Evolutionary conservation across 208 protist species (phyloP).

Genomic region (Crithidia fasciculata): DNA sequence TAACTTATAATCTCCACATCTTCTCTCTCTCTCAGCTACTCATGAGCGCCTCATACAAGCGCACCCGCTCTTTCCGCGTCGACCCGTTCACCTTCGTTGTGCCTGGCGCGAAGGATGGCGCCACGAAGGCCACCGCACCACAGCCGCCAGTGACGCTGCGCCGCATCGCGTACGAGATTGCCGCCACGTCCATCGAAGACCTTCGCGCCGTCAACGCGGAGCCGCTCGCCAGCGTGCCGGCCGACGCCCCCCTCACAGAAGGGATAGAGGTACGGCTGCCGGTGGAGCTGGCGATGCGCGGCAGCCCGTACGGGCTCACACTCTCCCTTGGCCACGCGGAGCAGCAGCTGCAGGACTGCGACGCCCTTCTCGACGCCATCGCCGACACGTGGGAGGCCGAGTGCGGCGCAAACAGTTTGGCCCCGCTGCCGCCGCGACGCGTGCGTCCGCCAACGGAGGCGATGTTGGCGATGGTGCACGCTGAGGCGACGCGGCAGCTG

Average conservation of each 20-base stretch:
- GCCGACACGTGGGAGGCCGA: constrained; percentile 26
- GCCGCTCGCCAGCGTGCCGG: constrained; percentile 28
- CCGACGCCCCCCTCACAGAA: constrained; percentile 34
- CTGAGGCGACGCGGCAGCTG: constrained; percentile 65
- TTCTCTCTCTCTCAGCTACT: neutral
- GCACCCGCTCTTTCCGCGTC: constrained; percentile 15
- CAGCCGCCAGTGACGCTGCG: constrained; percentile 31
- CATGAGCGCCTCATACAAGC: constrained; percentile 5
- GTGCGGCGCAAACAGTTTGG: constrained; percentile 17
- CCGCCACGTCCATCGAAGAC: constrained; percentile 43
- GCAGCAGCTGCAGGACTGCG: constrained; percentile 44
- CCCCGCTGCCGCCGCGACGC: constrained; percentile 45
- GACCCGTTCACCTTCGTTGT: constrained; percentile 35
- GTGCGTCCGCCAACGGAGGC: constrained; percentile 65
- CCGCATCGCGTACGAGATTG: constrained; percentile 34
- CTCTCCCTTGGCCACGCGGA: constrained; percentile 58
- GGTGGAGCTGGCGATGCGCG: constrained; percentile 21
- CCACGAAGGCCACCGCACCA: neutral
- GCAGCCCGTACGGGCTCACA: constrained; percentile 38
- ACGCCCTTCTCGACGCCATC: constrained; percentile 39
- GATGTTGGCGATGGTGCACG: constrained; percentile 42
- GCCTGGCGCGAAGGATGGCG: neutral
- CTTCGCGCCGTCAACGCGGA: constrained; percentile 59
- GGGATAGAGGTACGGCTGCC: constrained; percentile 64
- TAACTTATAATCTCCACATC: too few species aligned